Percentiles rank a stretch among this genome's conserved stretches.
These are phyloP conservation scores for Candida ovalis DNA, from an alignment of 805 yeast genomes.

Conservation along the genomic window DNA sequence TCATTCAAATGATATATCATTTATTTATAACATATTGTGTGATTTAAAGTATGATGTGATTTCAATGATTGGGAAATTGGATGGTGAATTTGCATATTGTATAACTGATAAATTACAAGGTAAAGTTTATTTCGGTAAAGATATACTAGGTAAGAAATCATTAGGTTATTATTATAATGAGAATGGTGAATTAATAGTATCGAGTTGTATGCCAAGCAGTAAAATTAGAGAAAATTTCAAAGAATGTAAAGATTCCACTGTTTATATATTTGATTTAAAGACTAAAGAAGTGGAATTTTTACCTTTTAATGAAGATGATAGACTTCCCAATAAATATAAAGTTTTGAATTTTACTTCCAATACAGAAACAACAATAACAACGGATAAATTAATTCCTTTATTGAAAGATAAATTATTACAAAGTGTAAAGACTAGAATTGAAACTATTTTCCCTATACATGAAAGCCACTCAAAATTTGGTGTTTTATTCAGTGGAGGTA, in stretches of 20 bases:
- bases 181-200: conserved; percentile 37
- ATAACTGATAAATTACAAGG: conserved; percentile 40
- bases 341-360: conserved; percentile 8
- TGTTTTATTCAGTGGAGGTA: conserved; percentile 87
- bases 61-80: conserved; percentile 39
- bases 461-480: conserved; percentile 41
- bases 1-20: conserved; percentile 60
- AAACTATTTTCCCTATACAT: conserved; percentile 57
- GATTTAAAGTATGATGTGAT: conserved; percentile 33
- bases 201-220: conserved; percentile 42
- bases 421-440: conserved; percentile 49
- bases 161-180: conserved; percentile 41
- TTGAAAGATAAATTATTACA: conserved; percentile 30
- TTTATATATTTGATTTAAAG: conserved; percentile 41
- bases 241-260: conserved; percentile 54
- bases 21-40: conserved; percentile 37
- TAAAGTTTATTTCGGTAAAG: conserved; percentile 75
- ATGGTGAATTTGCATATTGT: conserved; percentile 83
- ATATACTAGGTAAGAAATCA: conserved; percentile 76
- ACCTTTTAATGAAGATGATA: conserved; percentile 8
- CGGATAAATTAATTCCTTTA: conserved; percentile 4
- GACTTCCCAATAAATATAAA: conserved; percentile 16
- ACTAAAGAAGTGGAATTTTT: conserved; percentile 16
- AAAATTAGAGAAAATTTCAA: conserved; percentile 31
- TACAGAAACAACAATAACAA: not conserved